These are phyloP conservation scores for Boletus pseudopeckii DNA, from an alignment of 768 basidiomycete genomes.

Conservation along the genomic window DNA sequence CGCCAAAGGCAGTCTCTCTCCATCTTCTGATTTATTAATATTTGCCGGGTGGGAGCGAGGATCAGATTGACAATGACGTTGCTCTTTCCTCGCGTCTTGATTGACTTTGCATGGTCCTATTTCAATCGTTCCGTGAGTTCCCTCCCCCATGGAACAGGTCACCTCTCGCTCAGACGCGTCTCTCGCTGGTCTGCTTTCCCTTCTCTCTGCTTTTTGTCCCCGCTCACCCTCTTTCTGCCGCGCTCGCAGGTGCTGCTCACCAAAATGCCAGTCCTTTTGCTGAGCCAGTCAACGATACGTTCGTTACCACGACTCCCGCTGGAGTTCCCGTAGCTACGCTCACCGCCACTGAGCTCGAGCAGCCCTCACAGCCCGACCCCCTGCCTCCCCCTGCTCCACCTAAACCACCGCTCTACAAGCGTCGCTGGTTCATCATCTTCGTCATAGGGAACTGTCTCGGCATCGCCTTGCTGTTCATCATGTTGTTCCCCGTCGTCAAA, in stretches of 20 bases:
- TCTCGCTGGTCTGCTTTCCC: conserved; percentile 10
- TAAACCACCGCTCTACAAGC: conserved; percentile 53
- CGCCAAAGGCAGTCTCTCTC: too few relatives aligned
- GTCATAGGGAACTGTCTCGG: conserved; percentile 48
- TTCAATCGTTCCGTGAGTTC: neutral
- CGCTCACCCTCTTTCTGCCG: neutral
- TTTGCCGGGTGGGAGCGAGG: too few relatives aligned
- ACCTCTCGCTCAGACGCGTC: conserved; percentile 13
- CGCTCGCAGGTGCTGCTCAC: conserved; percentile 2
- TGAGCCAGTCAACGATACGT: conserved; percentile 10
- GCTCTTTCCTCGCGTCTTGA: too few relatives aligned
- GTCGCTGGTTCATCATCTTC: conserved; percentile 60
- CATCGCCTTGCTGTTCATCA: conserved; percentile 62
- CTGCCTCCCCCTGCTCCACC: conserved; percentile 3
- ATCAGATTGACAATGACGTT: too few relatives aligned
- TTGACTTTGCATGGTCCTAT: too few relatives aligned
- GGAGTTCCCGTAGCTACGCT: neutral
- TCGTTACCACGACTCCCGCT: conserved; percentile 7
- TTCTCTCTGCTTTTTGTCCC: too few relatives aligned
- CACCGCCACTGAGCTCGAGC: neutral
- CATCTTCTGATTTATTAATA: too few relatives aligned
- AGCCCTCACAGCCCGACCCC: neutral
- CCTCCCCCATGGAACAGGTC: too few relatives aligned
- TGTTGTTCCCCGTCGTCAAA: conserved; percentile 64
- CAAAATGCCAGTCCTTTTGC: conserved; percentile 1